These are phyloP conservation scores for Malus sieversii DNA, from an alignment of 306 rosid genomes.

Conservation along the genomic window DNA sequence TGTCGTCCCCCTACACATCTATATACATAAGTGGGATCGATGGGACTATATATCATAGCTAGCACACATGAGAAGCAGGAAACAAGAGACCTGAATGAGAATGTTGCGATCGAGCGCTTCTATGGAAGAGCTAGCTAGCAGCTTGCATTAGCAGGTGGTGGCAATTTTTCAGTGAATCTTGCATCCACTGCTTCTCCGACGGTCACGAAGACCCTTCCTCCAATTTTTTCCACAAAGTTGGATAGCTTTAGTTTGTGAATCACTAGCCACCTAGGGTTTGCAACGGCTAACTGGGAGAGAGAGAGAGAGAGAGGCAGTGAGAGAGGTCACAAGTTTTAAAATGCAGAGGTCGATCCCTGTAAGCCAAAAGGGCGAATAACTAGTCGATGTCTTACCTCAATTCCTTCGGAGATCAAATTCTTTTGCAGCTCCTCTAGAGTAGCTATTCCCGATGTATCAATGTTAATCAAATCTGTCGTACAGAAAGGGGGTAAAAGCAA, in stretches of 20 bases:
- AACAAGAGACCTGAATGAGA: background rate
- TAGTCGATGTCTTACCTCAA: slow-evolving; percentile 31
- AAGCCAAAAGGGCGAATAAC: background rate
- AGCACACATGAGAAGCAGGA: background rate
- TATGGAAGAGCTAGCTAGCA: background rate
- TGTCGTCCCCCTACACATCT: background rate
- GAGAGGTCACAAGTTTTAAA: background rate
- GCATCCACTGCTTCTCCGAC: slow-evolving; percentile 76
- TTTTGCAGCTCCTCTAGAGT: slow-evolving; percentile 51
- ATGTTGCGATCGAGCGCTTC: background rate
- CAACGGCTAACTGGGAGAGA: slow-evolving; percentile 47
- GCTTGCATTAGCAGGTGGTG: background rate
- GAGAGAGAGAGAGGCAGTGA: background rate
- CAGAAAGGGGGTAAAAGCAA: background rate
- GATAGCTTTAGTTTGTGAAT: slow-evolving; percentile 76
- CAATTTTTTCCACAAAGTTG: slow-evolving; percentile 46
- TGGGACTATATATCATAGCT: background rate
- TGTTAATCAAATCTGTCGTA: slow-evolving; percentile 50
- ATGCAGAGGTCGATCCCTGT: background rate
- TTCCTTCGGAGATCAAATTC: slow-evolving; percentile 39
- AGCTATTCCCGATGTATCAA: slow-evolving; percentile 76
- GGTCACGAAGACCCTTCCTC: slow-evolving; percentile 57
- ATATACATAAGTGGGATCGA: slow-evolving; percentile 1
- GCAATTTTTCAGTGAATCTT: slow-evolving; percentile 10
- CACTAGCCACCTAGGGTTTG: slow-evolving; percentile 75